Percentiles rank a stretch among this genome's conserved stretches.
phyloP scores from a whole-genome alignment of 305 asterid genomes.

The Solanum hybrid region DNA sequence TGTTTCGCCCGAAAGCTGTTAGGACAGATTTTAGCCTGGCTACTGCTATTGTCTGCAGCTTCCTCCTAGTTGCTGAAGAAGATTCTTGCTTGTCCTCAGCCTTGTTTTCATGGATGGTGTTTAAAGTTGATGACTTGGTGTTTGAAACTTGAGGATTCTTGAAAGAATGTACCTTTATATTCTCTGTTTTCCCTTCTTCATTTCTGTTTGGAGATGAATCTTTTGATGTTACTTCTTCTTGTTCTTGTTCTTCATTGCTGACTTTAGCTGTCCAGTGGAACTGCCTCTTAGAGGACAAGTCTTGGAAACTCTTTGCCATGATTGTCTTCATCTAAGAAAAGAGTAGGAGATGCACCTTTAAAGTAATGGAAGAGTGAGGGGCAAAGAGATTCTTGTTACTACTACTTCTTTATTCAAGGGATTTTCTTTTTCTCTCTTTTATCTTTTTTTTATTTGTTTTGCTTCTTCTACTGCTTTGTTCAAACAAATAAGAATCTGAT shows the following conservation, averaged over 20 bases:
- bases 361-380: background rate
- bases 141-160: background rate
- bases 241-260: background rate
- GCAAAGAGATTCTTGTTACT: background rate
- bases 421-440: background rate
- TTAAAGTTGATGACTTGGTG: background rate
- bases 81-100: background rate
- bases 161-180: background rate
- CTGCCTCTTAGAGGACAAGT: slow-evolving; percentile 5
- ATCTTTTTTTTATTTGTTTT: background rate
- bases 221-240: background rate
- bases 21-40: slow-evolving; percentile 4
- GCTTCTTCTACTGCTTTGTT: background rate
- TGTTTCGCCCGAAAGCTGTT: background rate
- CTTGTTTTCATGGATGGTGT: slow-evolving; percentile 2
- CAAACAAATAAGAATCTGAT: background rate
- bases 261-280: slow-evolving; percentile 18
- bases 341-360: background rate
- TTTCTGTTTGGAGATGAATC: background rate
- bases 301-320: slow-evolving; percentile 8
- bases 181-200: background rate
- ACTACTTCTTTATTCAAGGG: slow-evolving; percentile 2
- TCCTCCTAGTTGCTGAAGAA: background rate
- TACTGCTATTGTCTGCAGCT: background rate
- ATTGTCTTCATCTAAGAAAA: slow-evolving; percentile 1